Conservation (phyloP, 257 asterid species). For the Knoxia roxburghii region DNA sequence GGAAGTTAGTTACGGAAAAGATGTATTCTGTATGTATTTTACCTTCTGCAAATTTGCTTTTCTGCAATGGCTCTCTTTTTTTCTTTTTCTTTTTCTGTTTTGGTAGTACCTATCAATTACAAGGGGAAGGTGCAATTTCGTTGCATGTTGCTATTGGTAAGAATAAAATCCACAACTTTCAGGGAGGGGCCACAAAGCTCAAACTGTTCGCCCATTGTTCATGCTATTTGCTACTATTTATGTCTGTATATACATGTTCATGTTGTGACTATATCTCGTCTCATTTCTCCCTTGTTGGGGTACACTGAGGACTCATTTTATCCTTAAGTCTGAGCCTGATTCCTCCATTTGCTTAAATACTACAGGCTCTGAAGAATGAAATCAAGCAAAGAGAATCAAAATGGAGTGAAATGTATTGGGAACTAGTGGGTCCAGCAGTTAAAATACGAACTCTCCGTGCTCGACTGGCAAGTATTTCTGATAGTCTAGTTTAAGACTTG, state of each 20-base stretch:
- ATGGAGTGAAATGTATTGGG: conserved; percentile 84
- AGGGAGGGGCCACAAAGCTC: too few species aligned
- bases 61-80: too few species aligned
- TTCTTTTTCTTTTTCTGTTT: too few species aligned
- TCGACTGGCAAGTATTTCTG: conserved; percentile 62
- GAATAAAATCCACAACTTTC: too few species aligned
- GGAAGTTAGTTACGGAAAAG: conserved; percentile 75
- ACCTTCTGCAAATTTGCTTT: conserved; percentile 1
- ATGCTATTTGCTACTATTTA: background rate
- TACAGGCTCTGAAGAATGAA: conserved; percentile 91
- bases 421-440: conserved; percentile 64
- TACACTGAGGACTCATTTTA: background rate
- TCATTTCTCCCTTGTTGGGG: background rate
- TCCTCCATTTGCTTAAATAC: conserved; percentile 13
- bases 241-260: background rate
- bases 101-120: too few species aligned
- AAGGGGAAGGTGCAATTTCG: too few species aligned
- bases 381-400: conserved; percentile 73
- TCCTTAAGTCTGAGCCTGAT: conserved; percentile 13
- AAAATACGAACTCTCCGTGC: conserved; percentile 85
- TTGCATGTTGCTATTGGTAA: too few species aligned
- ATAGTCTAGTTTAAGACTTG: background rate
- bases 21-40: conserved; percentile 83
- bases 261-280: background rate
- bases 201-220: too few species aligned